Evolutionary conservation across 2,329 filamentous ascomycete genomes (phyloP), one percentile per base, ranked within the genome.

Genomic region (Colletotrichum sp.): DNA sequence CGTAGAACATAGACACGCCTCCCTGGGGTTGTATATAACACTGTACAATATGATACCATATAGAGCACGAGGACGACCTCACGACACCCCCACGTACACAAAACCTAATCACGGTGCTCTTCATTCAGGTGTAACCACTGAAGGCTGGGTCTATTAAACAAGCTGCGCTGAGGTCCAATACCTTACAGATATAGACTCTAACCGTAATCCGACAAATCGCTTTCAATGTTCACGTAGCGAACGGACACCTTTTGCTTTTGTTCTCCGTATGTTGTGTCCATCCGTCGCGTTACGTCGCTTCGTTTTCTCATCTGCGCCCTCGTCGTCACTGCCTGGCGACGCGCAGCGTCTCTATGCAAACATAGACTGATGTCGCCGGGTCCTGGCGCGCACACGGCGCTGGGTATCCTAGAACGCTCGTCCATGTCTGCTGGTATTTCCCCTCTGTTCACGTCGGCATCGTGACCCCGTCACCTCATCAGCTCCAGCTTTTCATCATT

Each of bases 1-100:
- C 83, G 88, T 74, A 87, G 77, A 80, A 78, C 73, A 68, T 82
- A 79, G 70, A 10, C 18, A 80, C 55, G 58, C 81, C 28, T 32
- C 80, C n/a, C 56, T 43, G 58, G 25, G 60, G 60, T 58, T 77
- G 66, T 76, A 73, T 60, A 76, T 69, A 62, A 52, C 36, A 30
- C 61, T 77, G 76, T 77, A 77, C 68, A 70, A 72, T 72, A 76
- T 67, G 71, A 77, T 77, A 77, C 73, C 76, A 71, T 48, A 77
- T 72, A 76, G 73, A 77, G 22, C 61, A 62, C 25, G 71, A 58
- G 67, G 64, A 68, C 65, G 34, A 67, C 71, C 66, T 75, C 43
- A 60, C 36, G 36, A 43, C 36, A 43, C 36, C 36, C 36, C 16
- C 9, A 27, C n/a, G 27, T 5, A 55, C 22, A 55, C 18, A 16